Evolutionary conservation across 768 basidiomycete species (phyloP), one percentile per base, ranked within the genome.

Genomic region (Coprinellus micaceus): DNA sequence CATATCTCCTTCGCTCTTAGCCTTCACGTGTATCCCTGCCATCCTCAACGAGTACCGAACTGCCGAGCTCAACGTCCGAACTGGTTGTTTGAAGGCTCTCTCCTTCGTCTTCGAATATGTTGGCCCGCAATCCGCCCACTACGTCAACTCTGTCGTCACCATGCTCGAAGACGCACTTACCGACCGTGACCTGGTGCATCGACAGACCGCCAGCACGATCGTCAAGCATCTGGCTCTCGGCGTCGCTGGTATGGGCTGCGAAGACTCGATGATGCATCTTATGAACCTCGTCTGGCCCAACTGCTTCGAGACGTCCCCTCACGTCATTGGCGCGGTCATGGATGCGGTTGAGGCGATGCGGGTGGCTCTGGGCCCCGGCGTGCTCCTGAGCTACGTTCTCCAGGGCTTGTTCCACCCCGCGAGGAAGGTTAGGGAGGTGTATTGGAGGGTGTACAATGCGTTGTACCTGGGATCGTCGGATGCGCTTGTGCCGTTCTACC

Each of bases 51-150:
- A 99, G 68, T 99, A 98, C 71, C 89, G 96, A 51, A 98, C 96
- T 4, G 94, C 95, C 1, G 97, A 99, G 67, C 82, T 99, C 60
- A 99, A 99, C 71, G 97, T 99, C 47, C 90, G 97, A 52, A 99
- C 96, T 2, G 97, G 97, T 58, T 99, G 97, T 82, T 79, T 99
- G 60, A 99, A 98, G 71, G 96, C 97, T 1, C 80, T 99, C 19
- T 95, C 97, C 1, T 99, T 98, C 80, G 92, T 99, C 53, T 99
- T 98, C 68, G 97, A 98, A 80, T 99, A 99, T 66, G 95, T 98
- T 61, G 97, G 97, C 2, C 91, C 85, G 47, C 97, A 91, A 75
- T 98, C 95, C 51, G 94, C 85, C 15, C 97, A 96, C 74, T 99
- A 98, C 69, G 89, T 88, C 66, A 93, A 98, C 72, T 97, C 94